Evolutionary conservation across 2,329 filamentous ascomycete genomes (phyloP), one percentile per base, ranked within the genome.

Genomic region (Phialophora macrospora): DNA sequence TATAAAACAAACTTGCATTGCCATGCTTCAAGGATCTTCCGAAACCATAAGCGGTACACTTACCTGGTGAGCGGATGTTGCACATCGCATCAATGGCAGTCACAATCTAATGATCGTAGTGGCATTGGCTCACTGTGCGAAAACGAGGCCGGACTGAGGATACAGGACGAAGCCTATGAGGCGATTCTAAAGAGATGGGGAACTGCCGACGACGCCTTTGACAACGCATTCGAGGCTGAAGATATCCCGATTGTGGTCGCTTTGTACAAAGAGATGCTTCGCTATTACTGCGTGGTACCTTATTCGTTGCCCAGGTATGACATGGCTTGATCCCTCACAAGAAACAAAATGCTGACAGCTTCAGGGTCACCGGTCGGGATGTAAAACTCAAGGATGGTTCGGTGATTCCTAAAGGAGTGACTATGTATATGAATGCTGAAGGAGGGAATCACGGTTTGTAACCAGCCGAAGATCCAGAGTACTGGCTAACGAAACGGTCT

Each of bases 261-360:
- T n/a, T 7, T 65, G 14, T 60, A 61, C 32, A 65, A 65, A 30
- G 63, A 65, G 57, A 44, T 55, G 11, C 22, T 64, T 4, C 55
- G 62, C 17, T 60, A 30, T 32, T 64, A 30, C 24, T 28, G 48
- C 5, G 26, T 55, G 11, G 52, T 55, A 26, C 52, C 52, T 11
- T 48, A n/a, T 22, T 48, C 17, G 17, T 22, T 48, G 7, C 44
- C 44, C 32, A 34, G 32, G 44, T 22, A 22, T 48, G 17, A 20
- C n/a, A 48, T 34, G 32, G 32, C 32, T 34, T 34, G 32, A 34
- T 34, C 32, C 32, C 32, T n/a, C 32, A 34, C 32, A 12, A 11
- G 9, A 12, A 34, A 34, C 32, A 12, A 32, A 34, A 34, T 34
- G 32, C 32, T 34, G 11, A 34, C 9, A 34, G 32, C 32, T 34